phyloP scores from a whole-genome alignment of 2,329 filamentous ascomycete species.

The Cladosporium colombiae region DNA sequence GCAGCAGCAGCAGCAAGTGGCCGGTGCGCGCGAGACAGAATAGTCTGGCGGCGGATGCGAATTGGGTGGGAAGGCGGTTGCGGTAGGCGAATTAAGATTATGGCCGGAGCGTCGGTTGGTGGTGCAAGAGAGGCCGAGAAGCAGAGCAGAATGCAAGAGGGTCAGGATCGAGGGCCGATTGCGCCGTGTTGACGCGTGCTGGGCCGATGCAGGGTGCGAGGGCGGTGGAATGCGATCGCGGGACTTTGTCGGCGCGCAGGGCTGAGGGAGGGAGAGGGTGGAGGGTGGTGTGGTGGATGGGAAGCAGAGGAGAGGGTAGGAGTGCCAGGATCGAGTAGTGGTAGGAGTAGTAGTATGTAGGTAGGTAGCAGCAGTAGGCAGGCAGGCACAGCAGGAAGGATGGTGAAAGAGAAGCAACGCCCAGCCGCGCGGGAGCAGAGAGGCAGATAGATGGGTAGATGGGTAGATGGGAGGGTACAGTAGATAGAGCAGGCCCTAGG shows the following conservation, averaged over 20 bases:
- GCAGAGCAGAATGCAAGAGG: conserved; percentile 12
- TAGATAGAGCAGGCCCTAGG: not conserved
- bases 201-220: conserved; percentile 11
- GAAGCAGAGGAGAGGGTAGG: not conserved
- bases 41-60: conserved; percentile 6
- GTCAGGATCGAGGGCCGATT: conserved; percentile 14
- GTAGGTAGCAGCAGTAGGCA: not conserved
- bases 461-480: not conserved
- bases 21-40: conserved; percentile 1
- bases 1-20: not conserved
- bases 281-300: not conserved
- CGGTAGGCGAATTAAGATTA: conserved; percentile 18
- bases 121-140: not conserved
- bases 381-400: not conserved
- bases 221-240: conserved; percentile 19
- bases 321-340: not conserved
- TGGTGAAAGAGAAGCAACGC: conserved; percentile 9
- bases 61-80: conserved; percentile 14
- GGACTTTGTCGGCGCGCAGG: conserved; percentile 18
- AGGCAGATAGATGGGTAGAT: not conserved
- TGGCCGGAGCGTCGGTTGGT: conserved; percentile 17
- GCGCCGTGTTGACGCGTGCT: conserved; percentile 19
- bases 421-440: conserved; percentile 5
- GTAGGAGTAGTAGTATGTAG: not conserved
- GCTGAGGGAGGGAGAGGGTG: not conserved